Evolutionary conservation across 345 rosid genomes (phyloP), one percentile per base, ranked within the genome.

Genomic region (Pistacia integerrima): DNA sequence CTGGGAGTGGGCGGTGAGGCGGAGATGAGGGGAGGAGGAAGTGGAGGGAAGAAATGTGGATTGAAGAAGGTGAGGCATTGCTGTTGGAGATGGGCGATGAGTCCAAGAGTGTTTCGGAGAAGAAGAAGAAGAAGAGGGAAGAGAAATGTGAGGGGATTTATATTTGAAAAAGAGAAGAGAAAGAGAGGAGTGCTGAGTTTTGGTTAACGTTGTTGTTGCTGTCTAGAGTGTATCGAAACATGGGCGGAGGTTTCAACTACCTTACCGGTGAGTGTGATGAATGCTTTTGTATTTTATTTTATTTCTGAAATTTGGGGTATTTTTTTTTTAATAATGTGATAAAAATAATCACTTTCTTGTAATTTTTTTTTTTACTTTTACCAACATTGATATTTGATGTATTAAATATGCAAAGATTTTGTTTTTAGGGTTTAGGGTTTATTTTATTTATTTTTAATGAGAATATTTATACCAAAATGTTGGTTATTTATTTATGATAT

Each of bases 61-160:
- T 16, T 86, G 90, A 60, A 93, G 94, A 61, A 90, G 83, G 52
- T 85, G 88, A 79, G 95, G 87, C 97, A 92, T 91, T 72, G 68
- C 1, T 22, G 17, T 20, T 6, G 51, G 22, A 3, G 10, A 66
- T 17, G 71, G 54, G 56, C 14, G 36, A 36, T n/a, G 20, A 59
- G 64, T 60, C 12, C 35, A 16, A 56, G 65, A 52, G 57, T 22
- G 20, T 11, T 12, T 20, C 5, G 55, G 33, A 44, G 28, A 9
- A 62, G 59, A 28, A 52, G 59, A 28, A 52, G 59, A 28, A 41
- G 46, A 41, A 41, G 9, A 41, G 46, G 8, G 8, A 41, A 8
- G 46, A 6, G 46, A 6, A 41, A 41, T 5, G 46, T 41, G 9
- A 41, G 46, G 46, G 46, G 46, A 41, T 41, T 41, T 41, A 41